A percentile compares a stretch with the other conserved stretches of the same genome.
These are phyloP conservation scores for Pseudogymnoascus sp. DNA, from an alignment of 2,329 filamentous ascomycete genomes.

Conservation along the genomic window DNA sequence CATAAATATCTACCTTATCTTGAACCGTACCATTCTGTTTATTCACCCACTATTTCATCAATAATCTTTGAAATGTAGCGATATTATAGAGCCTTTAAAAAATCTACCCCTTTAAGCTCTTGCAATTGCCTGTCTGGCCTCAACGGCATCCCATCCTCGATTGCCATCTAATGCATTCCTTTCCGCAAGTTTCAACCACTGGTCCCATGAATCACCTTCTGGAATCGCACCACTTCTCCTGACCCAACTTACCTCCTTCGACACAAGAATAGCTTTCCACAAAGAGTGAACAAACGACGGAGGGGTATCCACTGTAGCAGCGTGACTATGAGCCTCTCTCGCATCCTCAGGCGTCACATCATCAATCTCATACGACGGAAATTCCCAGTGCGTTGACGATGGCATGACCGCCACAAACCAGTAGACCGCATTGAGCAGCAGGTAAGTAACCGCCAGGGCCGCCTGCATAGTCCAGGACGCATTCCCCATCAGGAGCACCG, in stretches of 20 bases:
- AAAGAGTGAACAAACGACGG: conserved; percentile 42
- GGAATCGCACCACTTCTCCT: conserved; percentile 43
- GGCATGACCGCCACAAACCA: conserved; percentile 29
- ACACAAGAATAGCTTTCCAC: conserved; percentile 51
- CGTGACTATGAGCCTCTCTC: not conserved
- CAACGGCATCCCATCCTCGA: conserved; percentile 38
- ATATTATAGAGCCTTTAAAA: not conserved
- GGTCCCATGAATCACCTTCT: conserved; percentile 41
- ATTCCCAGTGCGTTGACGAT: not conserved
- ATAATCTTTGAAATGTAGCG: not conserved
- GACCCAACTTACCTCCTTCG: conserved; percentile 45
- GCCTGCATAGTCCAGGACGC: conserved; percentile 48
- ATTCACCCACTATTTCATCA: not conserved
- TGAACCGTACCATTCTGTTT: not conserved
- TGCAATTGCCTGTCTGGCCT: conserved; percentile 41
- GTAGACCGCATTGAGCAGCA: conserved; percentile 47
- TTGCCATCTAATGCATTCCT: conserved; percentile 28
- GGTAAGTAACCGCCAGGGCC: conserved; percentile 44
- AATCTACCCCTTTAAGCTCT: conserved; percentile 7
- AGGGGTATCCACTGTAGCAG: not conserved
- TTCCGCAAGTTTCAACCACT: conserved; percentile 45
- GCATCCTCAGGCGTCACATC: not conserved
- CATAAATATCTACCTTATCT: not conserved
- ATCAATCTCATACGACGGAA: not conserved
- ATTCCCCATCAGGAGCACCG: conserved; percentile 49